A percentile compares a stretch with the other conserved stretches of the same genome.
phyloP scores from a whole-genome alignment of 495 filamentous ascomycete genomes.

The Xylona heveae region DNA sequence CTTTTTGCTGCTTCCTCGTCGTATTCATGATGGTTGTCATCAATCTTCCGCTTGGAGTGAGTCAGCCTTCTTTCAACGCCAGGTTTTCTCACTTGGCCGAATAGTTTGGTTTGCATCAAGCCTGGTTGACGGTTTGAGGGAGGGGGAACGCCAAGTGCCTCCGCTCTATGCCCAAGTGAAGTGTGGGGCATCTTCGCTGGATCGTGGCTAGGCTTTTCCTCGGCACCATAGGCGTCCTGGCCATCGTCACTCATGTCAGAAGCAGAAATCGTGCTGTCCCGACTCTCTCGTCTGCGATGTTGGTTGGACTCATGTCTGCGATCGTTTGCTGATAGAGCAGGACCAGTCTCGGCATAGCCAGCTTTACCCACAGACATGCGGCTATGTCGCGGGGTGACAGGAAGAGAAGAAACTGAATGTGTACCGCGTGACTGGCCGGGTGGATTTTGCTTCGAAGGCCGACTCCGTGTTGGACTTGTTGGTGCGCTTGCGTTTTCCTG shows the following conservation, averaged over 20 bases:
- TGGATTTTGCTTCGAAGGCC: slow-evolving; percentile 23
- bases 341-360: slow-evolving; percentile 13
- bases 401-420: slow-evolving; percentile 65
- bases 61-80: slow-evolving; percentile 18
- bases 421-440: slow-evolving; percentile 40
- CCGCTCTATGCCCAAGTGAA: too few relatives aligned
- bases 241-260: slow-evolving; percentile 46
- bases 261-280: slow-evolving; percentile 78
- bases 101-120: slow-evolving; percentile 43
- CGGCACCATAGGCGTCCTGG: slow-evolving; percentile 4
- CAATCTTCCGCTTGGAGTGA: slow-evolving; percentile 33
- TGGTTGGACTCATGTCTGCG: slow-evolving; percentile 28
- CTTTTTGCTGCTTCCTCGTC: slow-evolving; percentile 30
- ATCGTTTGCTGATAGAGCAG: slow-evolving; percentile 20
- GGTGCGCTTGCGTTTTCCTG: slow-evolving; percentile 48
- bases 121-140: slow-evolving; percentile 28
- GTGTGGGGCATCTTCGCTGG: too few relatives aligned
- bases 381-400: slow-evolving; percentile 42
- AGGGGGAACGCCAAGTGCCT: too few relatives aligned
- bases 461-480: slow-evolving; percentile 30
- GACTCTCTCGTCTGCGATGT: slow-evolving; percentile 31
- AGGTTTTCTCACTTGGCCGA: slow-evolving; percentile 42
- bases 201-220: too few relatives aligned
- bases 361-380: not conserved
- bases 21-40: slow-evolving; percentile 19